These are phyloP conservation scores for Arabidopsis thaliana DNA, from an alignment of 345 rosid genomes.

Conservation along the genomic window TAIR10.1 NC_003070.9:18106501-18107000, in stretches of 20 bases:
- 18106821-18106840: background rate
- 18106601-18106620: conserved; percentile 23
- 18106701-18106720: background rate
- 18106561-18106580: conserved; percentile 25
- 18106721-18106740: background rate
- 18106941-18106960: conserved; percentile 36
- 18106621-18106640: too few species aligned
- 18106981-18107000: conserved; percentile 34
- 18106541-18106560: conserved; percentile 12
- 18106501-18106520: conserved; percentile 13
- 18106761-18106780: background rate
- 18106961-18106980: conserved; percentile 26
- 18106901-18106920: conserved; percentile 12
- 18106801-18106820: background rate
- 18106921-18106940: conserved; percentile 2
- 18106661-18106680: background rate
- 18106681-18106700: conserved; percentile 2
- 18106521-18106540: conserved; percentile 2
- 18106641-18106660: background rate
- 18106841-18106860: background rate
- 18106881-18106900: conserved; percentile 39
- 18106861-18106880: background rate
- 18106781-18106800: background rate
- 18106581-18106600: conserved; percentile 11
- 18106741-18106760: background rate